Evolutionary conservation across 2,329 filamentous ascomycete species (phyloP), one percentile per base, ranked within the genome.

Genomic region (Aureobasidium sp.): DNA sequence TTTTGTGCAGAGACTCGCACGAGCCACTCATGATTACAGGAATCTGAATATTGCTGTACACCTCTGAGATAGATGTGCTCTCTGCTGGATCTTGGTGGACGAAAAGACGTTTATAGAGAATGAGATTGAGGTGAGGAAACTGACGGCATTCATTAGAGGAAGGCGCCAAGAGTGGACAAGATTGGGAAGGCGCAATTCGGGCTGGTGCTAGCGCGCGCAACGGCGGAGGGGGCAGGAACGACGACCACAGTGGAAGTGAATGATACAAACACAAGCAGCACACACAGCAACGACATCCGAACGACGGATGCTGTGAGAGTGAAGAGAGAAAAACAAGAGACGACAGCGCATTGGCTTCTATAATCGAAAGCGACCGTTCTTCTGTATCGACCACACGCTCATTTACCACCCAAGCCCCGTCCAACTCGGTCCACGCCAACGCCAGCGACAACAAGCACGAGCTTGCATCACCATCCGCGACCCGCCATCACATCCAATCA

Each of bases 301-400:
- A 15, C 26, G 24, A 41, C 26, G 24, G 37, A 56, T 29, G 52
- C 52, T 37, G 52, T 56, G 50, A 53, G n/a, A 53, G 50, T 4
- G 9, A 20, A 20, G 20, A 20, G 20, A 20, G 20, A 20, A 1
- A 10, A 32, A 6, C 20, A 10, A 34, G 17, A 64, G 48, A 29
- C 46, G 46, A 48, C 63, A 53, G 59, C 64, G 59, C 59, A 60
- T 60, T 60, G 57, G 57, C 57, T n/a, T 60, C 57, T 43, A 10
- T 17, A 43, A 59, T 64, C 56, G 63, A 66, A 62, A 51, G 63
- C 57, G 63, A 64, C 57, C 64, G 64, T 51, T 63, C 62, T 24
- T 66, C 64, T 41, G 44, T 64, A 39, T 62, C 63, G 48, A 66
- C 64, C 37, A 55, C 63, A 63, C 64, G 64, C 64, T 66, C 64